Base-by-base conservation (phyloP, 2,329 filamentous ascomycete genomes). In the Penicillium sp. region DNA sequence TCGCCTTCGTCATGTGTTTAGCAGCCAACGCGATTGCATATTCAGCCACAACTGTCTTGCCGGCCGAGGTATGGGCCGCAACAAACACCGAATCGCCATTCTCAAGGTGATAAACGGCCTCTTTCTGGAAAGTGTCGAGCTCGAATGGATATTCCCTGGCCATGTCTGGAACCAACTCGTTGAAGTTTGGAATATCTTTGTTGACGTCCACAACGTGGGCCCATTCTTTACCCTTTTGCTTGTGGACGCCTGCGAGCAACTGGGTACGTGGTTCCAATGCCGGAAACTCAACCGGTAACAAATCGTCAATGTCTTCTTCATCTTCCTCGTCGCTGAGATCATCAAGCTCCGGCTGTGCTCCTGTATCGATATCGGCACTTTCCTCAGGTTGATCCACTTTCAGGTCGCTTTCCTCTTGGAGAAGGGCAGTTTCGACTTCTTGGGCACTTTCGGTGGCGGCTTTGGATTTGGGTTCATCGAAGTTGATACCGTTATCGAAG, bases 1-100 rank as follows among this genome's bases (percentile, higher is more conserved):
- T 99, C 22, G 94, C 93, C 73, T 99, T 99, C 9, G 94, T 99
- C 93, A 97, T 97, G 72, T 99, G 94, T 70, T 93, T 95, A n/a
- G 91, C 88, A 31, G 94, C 94, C 56, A 99, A 80, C 7, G 94
- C 92, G 72, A 99, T 97, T 47, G 93, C 94, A 74, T 99, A 99
- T 72, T 99, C 94, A 29, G 94, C 94, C 14, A 99, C 94, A 0
- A 97, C 94, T 1, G 94, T 99, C 79, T 99, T 99, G 55, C 94
- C 94, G 22, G 94, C 94, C 34, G 94, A 99, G 0, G 94, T 99
- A 72, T 99, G 94, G 0, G 94, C 94, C 10, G 94, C 94, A 49
- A 99, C 94, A 67, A 99, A 99, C 26, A 99, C 94, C 0, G 93
- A 97, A 70, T 99, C 94, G 18, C 94, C 93, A 68, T 89, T 92